Evolutionary conservation across 768 basidiomycete genomes (phyloP).

Genomic region (Kwoniella europaea): DNA sequence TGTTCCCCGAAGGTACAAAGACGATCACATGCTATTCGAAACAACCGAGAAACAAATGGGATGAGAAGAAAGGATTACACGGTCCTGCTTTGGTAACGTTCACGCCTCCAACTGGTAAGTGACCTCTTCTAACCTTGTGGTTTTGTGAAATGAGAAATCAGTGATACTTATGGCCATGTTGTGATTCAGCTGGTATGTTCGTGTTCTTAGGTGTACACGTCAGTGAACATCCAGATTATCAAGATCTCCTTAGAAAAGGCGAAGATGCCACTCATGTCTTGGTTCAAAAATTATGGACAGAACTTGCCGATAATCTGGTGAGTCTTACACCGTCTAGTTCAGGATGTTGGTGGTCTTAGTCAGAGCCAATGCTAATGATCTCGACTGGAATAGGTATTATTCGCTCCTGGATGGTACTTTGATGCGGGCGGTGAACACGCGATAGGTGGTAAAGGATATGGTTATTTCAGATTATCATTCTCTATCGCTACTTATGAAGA

Average conservation of each 20-base stretch:
- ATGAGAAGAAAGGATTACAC: constrained; percentile 61
- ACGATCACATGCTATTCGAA: constrained; percentile 63
- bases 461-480: constrained; percentile 58
- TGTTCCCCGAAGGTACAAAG: constrained; percentile 53
- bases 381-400: constrained; percentile 61
- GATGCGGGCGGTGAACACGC: constrained; percentile 47
- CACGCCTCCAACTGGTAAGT: constrained; percentile 67
- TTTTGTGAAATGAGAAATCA: constrained; percentile 8
- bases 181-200: constrained; percentile 73
- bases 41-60: constrained; percentile 49
- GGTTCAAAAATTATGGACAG: constrained; percentile 67
- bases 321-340: neutral
- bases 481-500: constrained; percentile 57
- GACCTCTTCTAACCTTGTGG: too few species aligned
- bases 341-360: too few species aligned
- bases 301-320: constrained; percentile 60
- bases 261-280: constrained; percentile 57
- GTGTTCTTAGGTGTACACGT: constrained; percentile 71
- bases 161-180: neutral
- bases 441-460: constrained; percentile 50
- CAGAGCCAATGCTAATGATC: neutral
- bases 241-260: constrained; percentile 34
- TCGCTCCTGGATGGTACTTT: constrained; percentile 68
- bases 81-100: constrained; percentile 66
- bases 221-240: constrained; percentile 64